Evolutionary conservation across 73 alveolate genomes (phyloP), one percentile per base, ranked within the genome.

Genomic region (Paramecium sexaurelia): DNA sequence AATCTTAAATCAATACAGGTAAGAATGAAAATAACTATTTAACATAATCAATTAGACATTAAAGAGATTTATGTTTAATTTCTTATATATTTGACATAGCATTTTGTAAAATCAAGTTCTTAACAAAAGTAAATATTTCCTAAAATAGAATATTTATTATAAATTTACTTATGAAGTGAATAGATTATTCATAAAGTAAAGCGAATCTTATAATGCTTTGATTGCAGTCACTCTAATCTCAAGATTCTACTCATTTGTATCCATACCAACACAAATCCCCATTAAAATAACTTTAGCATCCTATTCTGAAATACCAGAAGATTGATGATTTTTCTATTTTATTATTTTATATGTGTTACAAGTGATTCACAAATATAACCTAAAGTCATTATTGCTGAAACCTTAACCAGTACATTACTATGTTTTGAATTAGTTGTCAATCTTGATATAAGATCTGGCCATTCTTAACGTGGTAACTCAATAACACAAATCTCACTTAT

Each of bases 241-340:
- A 3, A 45, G 29, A 40, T 78, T 45, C 33, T 78, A 29, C 20
- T 78, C 73, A 24, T 78, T 41, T 11, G 26, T 41, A 78, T 78
- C 90, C 90, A 78, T 41, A 0, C 90, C 90, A 41, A 45, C 35
- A 78, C 90, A 78, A 15, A 78, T 78, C 8, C 90, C 90, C 68
- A 78, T 78, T 11, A 78, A n/a, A 22, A 78, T 78, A 17, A 45
- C 35, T 78, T 78, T 20, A 0, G 68, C 41, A 78, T 39, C 90
- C 24, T 37, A 1, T 9, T 20, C 36, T 17, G 33, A 17, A 7
- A 78, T 78, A 19, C 90, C 90, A 5, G 90, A 78, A 40, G 43
- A 41, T 41, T 39, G 7, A 78, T 41, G 51, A 20, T 78, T 78
- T 78, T 78, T 78, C 90, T 78, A 41, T 51, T 3, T 51, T 51